Base-by-base conservation (phyloP, 192 early-diverging fungal genomes). In the Coemansia sp. region DNA sequence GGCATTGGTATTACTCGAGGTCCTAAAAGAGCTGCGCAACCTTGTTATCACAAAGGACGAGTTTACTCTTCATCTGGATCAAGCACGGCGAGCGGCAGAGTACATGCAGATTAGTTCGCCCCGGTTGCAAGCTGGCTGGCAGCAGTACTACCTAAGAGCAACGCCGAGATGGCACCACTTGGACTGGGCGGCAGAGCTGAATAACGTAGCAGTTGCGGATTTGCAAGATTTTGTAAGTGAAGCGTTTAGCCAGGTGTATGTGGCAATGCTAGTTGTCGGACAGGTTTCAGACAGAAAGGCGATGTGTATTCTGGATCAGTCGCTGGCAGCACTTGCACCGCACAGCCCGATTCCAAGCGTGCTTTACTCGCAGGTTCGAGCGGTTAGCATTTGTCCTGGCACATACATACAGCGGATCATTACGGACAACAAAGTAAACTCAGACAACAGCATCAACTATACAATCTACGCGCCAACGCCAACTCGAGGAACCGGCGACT, bases 381-480 rank as follows among this genome's bases (percentile, higher is more conserved):
- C 59, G 23, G 47, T 56, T 0, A 59, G 52, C 21, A 21, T 68
- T 22, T 10, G 10, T 15, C 58, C 58, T n/a, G 60, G 60, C 52
- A 62, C 66, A 2, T 68, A 68, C 54, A n/a, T 60, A 19, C 45
- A 7, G 8, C 66, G 59, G 8, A n/a, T 58, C 4, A 37, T 47
- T 1, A 49, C 43, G 1, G 10, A 9, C 8, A 56, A 55, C 27
- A 19, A 39, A 43, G 55, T 15, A 29, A 65, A 88, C 85, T 70
- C 87, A 91, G 66, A 98, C 60, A 94, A 88, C 37, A 90, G 91
- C 10, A 85, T 95, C n/a, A 87, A 90, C 39, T 92, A 89, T 69
- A 84, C 86, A 49, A 63, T 94, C 11, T 89, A 93, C 58, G 84
- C 49, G 39, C 32, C 32, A 6, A 35, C 7, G 32, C 32, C 32